A percentile compares a stretch with the other conserved stretches of the same genome.
Conservation (phyloP, 139 green algal genomes). For the Chlorella sp. region DNA sequence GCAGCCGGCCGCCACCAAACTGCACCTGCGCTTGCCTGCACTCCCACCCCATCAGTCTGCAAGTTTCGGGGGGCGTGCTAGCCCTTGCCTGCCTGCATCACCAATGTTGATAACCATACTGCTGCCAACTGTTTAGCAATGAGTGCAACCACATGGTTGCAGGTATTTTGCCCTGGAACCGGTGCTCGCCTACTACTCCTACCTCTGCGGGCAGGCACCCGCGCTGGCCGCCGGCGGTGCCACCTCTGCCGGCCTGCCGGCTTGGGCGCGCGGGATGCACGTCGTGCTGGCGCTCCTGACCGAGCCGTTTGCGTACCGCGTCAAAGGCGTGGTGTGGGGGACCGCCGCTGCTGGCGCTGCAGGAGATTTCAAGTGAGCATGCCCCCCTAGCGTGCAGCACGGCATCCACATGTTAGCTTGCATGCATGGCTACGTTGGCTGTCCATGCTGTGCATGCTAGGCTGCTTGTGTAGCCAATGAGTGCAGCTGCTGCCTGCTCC, state of each 20-base stretch:
- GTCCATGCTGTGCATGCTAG: neutral
- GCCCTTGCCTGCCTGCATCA: neutral
- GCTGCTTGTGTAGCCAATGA: no score
- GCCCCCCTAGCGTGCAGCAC: no score
- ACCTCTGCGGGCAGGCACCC: neutral
- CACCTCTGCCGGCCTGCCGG: neutral
- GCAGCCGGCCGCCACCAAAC: neutral
- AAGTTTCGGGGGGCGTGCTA: neutral
- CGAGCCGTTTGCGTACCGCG: neutral
- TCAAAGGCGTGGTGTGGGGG: neutral
- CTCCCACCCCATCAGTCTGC: neutral
- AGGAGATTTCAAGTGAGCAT: neutral
- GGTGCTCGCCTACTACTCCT: neutral
- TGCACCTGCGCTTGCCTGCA: neutral
- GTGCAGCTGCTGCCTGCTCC: no score
- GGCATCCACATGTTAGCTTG: no score
- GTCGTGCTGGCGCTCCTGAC: slow-evolving; percentile 3
- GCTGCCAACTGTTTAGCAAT: no score
- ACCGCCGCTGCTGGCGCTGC: neutral
- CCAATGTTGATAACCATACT: neutral
- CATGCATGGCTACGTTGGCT: no score
- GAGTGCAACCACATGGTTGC: no score
- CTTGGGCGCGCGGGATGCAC: neutral
- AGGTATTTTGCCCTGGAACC: neutral
- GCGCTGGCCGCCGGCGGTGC: neutral